Evolutionary conservation across 805 yeast species (phyloP).

Genomic region (Yamadazyma kitorensis): DNA sequence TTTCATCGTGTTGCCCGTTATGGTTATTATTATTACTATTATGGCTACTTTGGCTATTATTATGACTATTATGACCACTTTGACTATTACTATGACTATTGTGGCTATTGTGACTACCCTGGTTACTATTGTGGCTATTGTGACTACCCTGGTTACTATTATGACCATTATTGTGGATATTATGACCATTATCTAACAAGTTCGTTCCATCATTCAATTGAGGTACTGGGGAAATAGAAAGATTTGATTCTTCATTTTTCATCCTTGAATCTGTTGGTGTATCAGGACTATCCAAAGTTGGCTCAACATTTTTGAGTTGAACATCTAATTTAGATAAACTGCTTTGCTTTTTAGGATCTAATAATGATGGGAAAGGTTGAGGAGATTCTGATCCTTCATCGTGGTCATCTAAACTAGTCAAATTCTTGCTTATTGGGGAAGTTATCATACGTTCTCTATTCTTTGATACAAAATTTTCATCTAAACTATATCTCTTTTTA

Average conservation of each 20-base stretch:
- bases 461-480: conserved; percentile 14
- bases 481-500: conserved; percentile 27
- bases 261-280: no score
- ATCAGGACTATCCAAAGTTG: conserved; percentile 8
- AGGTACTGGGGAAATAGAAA: background rate
- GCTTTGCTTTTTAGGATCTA: conserved; percentile 1
- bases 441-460: conserved; percentile 8
- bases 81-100: background rate
- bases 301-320: background rate
- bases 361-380: conserved; percentile 3
- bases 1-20: conserved; percentile 3
- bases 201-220: background rate
- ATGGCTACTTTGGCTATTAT: background rate
- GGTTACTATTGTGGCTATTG: conserved; percentile 1
- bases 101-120: background rate
- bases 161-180: background rate
- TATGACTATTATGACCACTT: no score
- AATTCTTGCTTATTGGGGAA: conserved; percentile 11
- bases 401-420: conserved; percentile 6
- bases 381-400: conserved; percentile 1
- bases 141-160: background rate
- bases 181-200: background rate
- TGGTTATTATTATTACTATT: conserved; percentile 3
- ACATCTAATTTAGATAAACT: conserved; percentile 7
- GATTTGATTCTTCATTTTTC: no score